These are phyloP conservation scores for Dictyostelium capitatum DNA, from an alignment of 78 protist species.

Conservation along the genomic window DNA sequence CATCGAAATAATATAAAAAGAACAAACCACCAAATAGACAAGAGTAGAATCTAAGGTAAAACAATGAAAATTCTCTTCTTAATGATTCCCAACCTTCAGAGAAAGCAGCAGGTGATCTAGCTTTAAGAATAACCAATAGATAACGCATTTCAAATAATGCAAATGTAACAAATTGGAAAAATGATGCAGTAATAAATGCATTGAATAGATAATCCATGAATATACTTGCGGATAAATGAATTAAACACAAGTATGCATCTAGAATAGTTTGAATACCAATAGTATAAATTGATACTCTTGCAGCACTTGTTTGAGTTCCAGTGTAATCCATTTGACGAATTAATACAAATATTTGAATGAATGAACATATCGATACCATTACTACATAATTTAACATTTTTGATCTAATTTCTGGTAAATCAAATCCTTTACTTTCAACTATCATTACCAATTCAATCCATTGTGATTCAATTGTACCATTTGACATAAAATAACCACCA, in stretches of 20 bases:
- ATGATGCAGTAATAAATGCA: constrained; percentile 89
- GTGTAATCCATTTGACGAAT: constrained; percentile 83
- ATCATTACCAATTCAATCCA: background rate
- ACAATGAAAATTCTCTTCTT: constrained; percentile 82
- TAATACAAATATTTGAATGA: constrained; percentile 64
- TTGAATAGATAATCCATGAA: constrained; percentile 80
- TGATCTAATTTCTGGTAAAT: background rate
- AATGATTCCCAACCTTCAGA: constrained; percentile 79
- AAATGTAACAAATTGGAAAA: constrained; percentile 87
- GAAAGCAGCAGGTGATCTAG: constrained; percentile 83
- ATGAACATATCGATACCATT: constrained; percentile 51
- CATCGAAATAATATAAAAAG: constrained; percentile 79
- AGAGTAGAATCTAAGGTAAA: constrained; percentile 88
- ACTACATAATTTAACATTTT: constrained; percentile 61
- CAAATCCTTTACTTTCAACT: background rate
- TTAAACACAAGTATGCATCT: constrained; percentile 88
- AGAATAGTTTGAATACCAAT: constrained; percentile 85
- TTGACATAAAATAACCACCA: background rate
- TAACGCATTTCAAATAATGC: constrained; percentile 89
- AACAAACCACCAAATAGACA: constrained; percentile 79
- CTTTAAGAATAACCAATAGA: constrained; percentile 82
- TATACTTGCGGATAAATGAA: constrained; percentile 87
- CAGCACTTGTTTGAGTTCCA: constrained; percentile 64
- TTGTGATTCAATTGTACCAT: background rate
- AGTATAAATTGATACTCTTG: constrained; percentile 72